Evolutionary conservation across 805 yeast species (phyloP).

Genomic region (Priceomyces fermenticarens): DNA sequence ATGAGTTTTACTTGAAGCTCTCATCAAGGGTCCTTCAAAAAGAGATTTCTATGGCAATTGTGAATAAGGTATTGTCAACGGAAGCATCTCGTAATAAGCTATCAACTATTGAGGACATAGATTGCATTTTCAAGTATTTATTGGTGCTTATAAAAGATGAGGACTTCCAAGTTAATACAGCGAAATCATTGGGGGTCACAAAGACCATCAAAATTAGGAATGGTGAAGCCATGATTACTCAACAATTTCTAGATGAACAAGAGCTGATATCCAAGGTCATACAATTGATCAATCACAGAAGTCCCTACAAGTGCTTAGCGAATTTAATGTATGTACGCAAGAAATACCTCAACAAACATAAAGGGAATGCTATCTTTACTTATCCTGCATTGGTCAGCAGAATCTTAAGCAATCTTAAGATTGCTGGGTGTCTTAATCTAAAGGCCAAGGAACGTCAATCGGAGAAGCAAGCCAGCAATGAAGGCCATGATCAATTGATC

Average conservation of each 20-base stretch:
- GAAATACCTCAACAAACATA: conserved; percentile 52
- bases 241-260: conserved; percentile 45
- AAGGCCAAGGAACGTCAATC: not conserved
- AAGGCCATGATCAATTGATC: conserved; percentile 23
- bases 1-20: conserved; percentile 47
- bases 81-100: conserved; percentile 29
- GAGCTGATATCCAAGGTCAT: conserved; percentile 68
- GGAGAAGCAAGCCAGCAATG: conserved; percentile 18
- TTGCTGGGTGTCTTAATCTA: conserved; percentile 26
- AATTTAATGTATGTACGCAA: conserved; percentile 34
- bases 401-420: conserved; percentile 58
- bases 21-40: conserved; percentile 53
- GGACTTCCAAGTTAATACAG: conserved; percentile 26
- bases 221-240: conserved; percentile 26
- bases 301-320: conserved; percentile 23
- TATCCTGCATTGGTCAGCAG: conserved; percentile 73
- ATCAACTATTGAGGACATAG: conserved; percentile 45
- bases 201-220: conserved; percentile 27
- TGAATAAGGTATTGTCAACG: conserved; percentile 45
- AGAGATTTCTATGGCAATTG: conserved; percentile 57
- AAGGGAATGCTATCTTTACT: conserved; percentile 56
- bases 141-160: conserved; percentile 48
- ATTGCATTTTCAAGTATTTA: conserved; percentile 58
- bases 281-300: conserved; percentile 53
- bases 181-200: conserved; percentile 38